Percentiles rank a stretch among this genome's conserved stretches.
phyloP scores from a whole-genome alignment of 495 filamentous ascomycete genomes.

The Lasiosphaeris hirsuta region DNA sequence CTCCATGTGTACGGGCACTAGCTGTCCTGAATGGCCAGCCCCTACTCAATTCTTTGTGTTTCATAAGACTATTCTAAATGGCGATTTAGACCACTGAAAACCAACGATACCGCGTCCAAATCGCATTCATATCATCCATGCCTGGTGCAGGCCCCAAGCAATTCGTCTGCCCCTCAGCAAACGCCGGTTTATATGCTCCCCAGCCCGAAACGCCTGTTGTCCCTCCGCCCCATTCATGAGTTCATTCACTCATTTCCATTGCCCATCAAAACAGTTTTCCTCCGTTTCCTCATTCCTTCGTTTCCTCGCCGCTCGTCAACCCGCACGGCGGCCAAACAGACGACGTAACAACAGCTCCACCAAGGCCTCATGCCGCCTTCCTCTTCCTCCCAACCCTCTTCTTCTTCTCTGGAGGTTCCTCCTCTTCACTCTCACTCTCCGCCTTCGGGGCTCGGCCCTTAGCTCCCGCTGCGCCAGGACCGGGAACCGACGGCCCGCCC shows the following conservation, averaged over 20 bases:
- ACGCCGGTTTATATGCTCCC: constrained; percentile 17
- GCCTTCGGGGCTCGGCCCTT: constrained; percentile 21
- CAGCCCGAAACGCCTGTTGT: constrained; percentile 4
- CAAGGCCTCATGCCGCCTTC: constrained; percentile 27
- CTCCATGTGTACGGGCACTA: too few relatives aligned
- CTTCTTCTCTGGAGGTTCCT: constrained; percentile 37
- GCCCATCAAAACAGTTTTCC: background rate
- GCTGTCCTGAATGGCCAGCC: too few relatives aligned
- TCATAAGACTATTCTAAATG: too few relatives aligned
- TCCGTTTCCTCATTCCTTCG: background rate
- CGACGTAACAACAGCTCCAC: background rate
- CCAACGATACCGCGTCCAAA: too few relatives aligned
- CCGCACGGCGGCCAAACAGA: too few relatives aligned
- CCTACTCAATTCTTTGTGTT: too few relatives aligned
- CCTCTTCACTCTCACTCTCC: constrained; percentile 47
- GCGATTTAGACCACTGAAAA: too few relatives aligned
- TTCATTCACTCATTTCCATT: constrained; percentile 4
- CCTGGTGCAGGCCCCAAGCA: background rate
- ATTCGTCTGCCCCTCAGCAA: background rate
- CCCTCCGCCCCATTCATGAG: background rate
- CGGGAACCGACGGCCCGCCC: constrained; percentile 20
- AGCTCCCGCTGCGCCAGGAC: constrained; percentile 4
- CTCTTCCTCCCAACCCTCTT: constrained; percentile 43
- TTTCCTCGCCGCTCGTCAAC: constrained; percentile 1
- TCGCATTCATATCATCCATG: background rate